Evolutionary conservation across 2,329 filamentous ascomycete genomes (phyloP), one percentile per base, ranked within the genome.

Genomic region (Cladosporium velox): DNA sequence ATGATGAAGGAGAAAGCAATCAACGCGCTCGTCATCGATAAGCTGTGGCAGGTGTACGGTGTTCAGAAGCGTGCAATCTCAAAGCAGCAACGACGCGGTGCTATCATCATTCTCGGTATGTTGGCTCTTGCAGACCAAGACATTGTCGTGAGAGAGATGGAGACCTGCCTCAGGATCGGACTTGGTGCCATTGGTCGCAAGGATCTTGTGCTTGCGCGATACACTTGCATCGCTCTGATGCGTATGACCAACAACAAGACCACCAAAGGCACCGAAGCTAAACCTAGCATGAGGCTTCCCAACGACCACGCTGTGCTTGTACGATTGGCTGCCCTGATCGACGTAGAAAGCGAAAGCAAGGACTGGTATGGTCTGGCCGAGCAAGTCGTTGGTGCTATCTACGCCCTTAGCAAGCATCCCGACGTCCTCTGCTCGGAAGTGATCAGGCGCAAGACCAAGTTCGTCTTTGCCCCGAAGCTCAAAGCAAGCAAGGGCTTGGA

Each of bases 51-150:
- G 75, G 93, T 99, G 3, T 99, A 99, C 75, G 92, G 94, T 47
- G 90, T 97, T 54, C 93, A 97, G 75, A 95, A 90, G 80, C 89
- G 91, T 68, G 93, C 97, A 66, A 97, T 97, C 54, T 98, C 95
- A 0, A 90, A 89, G 72, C 94, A 89, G 2, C 95, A 98, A 78
- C 87, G 95, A 68, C 87, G 95, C 52, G 95, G 95, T 30, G 90
- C 95, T 59, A 98, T 99, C 76, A 98, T 99, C 70, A 91, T 98
- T 7, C 84, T 99, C 2, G 94, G 96, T 18, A 99, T 99, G 96
- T 85, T 99, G 63, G 93, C 94, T 4, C 89, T 95, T 2, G 95
- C 96, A 1, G 92, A 91, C 69, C 93, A 94, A 0, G 91, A 97
- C 70, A 95, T 99, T 67, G 92, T 96, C 2, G 90, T 97, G 15